phyloP scores from a whole-genome alignment of 2,329 filamentous ascomycete genomes.

The Penicillium concentricum region DNA sequence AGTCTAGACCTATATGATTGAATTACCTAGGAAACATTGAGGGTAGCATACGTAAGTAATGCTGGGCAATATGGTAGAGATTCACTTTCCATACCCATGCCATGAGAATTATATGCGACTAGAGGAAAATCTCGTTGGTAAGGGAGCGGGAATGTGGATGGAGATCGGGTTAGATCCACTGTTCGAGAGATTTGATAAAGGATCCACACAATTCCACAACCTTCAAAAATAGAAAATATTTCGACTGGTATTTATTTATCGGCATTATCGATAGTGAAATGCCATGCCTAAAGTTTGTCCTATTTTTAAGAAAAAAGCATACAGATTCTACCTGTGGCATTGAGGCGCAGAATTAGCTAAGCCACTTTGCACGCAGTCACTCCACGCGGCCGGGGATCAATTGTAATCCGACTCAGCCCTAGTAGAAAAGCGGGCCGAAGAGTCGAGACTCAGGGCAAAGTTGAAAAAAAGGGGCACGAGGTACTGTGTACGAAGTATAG shows the following conservation, averaged over 20 bases:
- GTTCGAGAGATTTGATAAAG: neutral
- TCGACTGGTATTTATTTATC: neutral
- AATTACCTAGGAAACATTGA: neutral
- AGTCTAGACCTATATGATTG: neutral
- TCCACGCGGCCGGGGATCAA: neutral
- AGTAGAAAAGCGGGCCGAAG: slow-evolving; percentile 1
- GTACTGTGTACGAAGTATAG: no score
- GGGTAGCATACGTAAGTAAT: neutral
- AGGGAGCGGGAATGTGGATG: no score
- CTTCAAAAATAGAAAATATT: neutral
- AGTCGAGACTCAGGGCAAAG: neutral
- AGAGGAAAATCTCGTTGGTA: no score
- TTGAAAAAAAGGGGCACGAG: neutral
- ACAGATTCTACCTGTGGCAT: neutral
- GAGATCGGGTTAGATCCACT: neutral
- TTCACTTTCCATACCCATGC: neutral
- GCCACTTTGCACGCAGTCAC: slow-evolving; percentile 10
- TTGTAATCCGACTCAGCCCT: slow-evolving; percentile 12
- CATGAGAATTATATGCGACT: neutral
- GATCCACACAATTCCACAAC: neutral
- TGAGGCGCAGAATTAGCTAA: slow-evolving; percentile 11
- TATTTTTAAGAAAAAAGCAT: neutral
- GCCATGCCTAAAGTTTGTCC: neutral
- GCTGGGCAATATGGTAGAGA: neutral
- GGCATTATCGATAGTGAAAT: neutral